Evolutionary conservation across 495 filamentous ascomycete species (phyloP), one percentile per base, ranked within the genome.

Genomic region (Penicillium alfredii): DNA sequence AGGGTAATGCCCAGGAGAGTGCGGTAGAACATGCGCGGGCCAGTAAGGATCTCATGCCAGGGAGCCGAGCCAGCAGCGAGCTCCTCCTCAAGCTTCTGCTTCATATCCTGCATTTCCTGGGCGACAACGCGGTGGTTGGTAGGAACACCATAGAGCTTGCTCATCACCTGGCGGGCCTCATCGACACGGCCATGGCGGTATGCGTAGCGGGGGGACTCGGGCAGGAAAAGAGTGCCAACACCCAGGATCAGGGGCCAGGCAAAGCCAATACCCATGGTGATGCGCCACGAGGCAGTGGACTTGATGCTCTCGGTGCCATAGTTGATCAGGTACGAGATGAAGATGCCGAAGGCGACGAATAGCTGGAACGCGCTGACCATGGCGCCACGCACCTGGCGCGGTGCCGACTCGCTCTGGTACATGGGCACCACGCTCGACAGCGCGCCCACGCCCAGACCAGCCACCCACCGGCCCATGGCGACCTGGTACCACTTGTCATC

Each of bases 271-370:
- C 82, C 86, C 73, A 83, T 89, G 40, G 85, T 78, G 40, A 94
- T 84, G 35, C 82, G 71, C 83, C 86, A 93, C 10, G 81, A 78
- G 19, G 71, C 74, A 24, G 77, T 76, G 26, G 61, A 61, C 16
- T 74, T 48, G 33, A 62, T 60, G 9, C 39, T 51, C 38, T 76
- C 64, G 15, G 86, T 88, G 23, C 84, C 86, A 55, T 69, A 92
- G 61, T 92, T 88, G 71, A 90, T 72, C 60, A 83, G 78, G 60
- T 86, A 78, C 42, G 85, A 82, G 29, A 79, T 74, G 64, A 87
- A 86, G 61, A 90, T 92, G 45, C 86, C 86, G 39, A 88, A 71
- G 18, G 87, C 87, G 57, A 92, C 84, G 65, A 92, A 88, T 14
- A 93, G 74, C 66, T 93, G 86, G 68, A 93, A 92, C 26, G 74